Base-by-base conservation (phyloP, 2,329 filamentous ascomycete genomes). In the Phyllosticta ampelicida region DNA sequence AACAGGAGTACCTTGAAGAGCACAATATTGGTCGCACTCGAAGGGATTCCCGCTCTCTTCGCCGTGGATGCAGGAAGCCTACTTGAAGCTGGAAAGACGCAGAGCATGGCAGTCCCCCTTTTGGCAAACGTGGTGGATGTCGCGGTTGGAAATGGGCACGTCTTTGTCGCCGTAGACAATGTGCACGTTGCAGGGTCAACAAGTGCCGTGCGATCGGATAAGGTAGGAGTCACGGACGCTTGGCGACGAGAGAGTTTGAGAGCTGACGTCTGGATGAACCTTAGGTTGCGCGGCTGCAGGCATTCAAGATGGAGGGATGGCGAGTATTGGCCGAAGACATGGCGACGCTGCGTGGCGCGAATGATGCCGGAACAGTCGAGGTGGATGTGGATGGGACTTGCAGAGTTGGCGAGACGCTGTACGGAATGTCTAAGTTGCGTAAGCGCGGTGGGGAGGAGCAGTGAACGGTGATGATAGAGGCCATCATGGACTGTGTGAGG, bases 61-160 rank as follows among this genome's bases (percentile, higher is more conserved):
- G 73, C 80, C 58, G 87, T 86, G 73, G 61, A 68, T 1, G 69
- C 80, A 53, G 79, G 78, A 61, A 71, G 67, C 13, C 74, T 89
- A 48, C 69, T 74, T 9, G 74, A 80, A 61, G 69, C 71, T 8
- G 72, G 77, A 51, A 51, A 19, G 60, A 58, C 50, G 56, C 61
- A 59, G 49, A 56, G 64, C 23, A 55, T 51, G 6, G 62, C 62
- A 16, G 66, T 89, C 56, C 70, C 75, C 48, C 70, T 89, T 4
- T 75, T 78, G 2, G 86, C 86, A 8, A 90, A 88, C 64, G 80
- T 84, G 0, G 78, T 92, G 4, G 81, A 84, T 65, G 65, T 81
- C n/a, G 65, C 73, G 10, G 66, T 71, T 50, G 58, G 59, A 1
- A 50, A 54, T 16, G 56, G 61, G 21, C 51, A 58, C 44, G 55